Percentiles rank a stretch among this genome's conserved stretches.
These are phyloP conservation scores for Aspergillus ostianus DNA, from an alignment of 495 filamentous ascomycete genomes.

Conservation along the genomic window DNA sequence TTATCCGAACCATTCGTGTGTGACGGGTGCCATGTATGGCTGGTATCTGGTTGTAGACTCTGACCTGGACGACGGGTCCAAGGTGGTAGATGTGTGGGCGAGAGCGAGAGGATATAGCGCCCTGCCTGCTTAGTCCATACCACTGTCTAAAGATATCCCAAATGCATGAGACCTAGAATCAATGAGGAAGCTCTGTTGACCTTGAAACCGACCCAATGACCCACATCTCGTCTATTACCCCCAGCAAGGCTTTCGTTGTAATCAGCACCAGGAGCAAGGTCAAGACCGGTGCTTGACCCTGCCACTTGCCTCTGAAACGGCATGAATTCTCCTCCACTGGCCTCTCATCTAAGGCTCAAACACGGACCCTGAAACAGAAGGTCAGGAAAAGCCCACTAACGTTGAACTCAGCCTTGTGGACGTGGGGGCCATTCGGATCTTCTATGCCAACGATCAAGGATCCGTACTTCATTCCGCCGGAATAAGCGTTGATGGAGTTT, in stretches of 20 bases:
- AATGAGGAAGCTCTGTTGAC: background rate
- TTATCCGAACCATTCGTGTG: constrained; percentile 85
- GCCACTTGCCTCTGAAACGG: background rate
- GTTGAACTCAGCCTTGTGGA: background rate
- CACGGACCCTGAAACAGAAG: too few relatives aligned
- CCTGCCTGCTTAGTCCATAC: background rate
- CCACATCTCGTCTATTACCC: background rate
- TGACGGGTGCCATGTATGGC: constrained; percentile 67
- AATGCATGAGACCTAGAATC: background rate
- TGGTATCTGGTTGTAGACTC: constrained; percentile 79
- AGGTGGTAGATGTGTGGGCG: constrained; percentile 70
- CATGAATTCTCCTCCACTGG: too few relatives aligned
- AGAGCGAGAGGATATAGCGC: constrained; percentile 23
- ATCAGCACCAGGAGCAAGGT: too few relatives aligned
- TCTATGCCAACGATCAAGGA: too few relatives aligned
- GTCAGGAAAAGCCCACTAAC: background rate
- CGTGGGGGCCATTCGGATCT: too few relatives aligned
- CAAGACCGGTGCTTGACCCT: too few relatives aligned
- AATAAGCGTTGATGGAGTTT: too few relatives aligned
- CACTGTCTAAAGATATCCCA: background rate
- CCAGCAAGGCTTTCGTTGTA: too few relatives aligned
- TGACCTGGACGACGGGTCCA: constrained; percentile 47
- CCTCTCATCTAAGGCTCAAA: too few relatives aligned
- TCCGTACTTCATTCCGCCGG: too few relatives aligned
- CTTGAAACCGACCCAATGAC: background rate